Percentiles rank a stretch among this genome's conserved stretches.
These are phyloP conservation scores for Geoglossum glabrum DNA, from an alignment of 495 filamentous ascomycete genomes.

Conservation along the genomic window DNA sequence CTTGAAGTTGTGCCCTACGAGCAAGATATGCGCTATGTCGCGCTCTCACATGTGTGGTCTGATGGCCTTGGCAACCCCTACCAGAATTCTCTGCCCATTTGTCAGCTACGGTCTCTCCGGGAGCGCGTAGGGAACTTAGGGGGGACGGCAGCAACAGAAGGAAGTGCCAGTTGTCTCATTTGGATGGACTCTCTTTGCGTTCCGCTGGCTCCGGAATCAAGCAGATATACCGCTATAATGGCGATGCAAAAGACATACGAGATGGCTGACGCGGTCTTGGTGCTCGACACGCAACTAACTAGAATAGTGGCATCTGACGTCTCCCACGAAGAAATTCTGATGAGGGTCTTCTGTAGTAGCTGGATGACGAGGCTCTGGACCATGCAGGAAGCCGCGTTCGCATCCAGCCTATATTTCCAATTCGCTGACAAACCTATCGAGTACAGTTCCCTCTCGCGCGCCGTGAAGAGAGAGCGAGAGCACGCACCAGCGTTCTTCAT, in stretches of 20 bases:
- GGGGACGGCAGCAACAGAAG: neutral
- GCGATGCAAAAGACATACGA: slow-evolving; percentile 12
- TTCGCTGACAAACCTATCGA: slow-evolving; percentile 3
- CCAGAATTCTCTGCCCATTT: slow-evolving; percentile 8
- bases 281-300: slow-evolving; percentile 1
- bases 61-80: slow-evolving; percentile 11
- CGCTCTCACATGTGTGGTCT: slow-evolving; percentile 13
- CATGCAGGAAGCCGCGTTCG: slow-evolving; percentile 11
- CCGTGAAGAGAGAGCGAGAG: too few species aligned
- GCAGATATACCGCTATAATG: slow-evolving; percentile 2
- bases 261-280: slow-evolving; percentile 8
- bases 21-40: slow-evolving; percentile 3
- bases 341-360: slow-evolving; percentile 2
- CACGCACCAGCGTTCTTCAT: neutral
- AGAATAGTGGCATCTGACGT: neutral
- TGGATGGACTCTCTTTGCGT: slow-evolving; percentile 15
- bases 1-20: neutral
- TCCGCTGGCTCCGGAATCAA: slow-evolving; percentile 4
- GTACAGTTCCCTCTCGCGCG: too few species aligned
- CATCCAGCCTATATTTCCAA: neutral
- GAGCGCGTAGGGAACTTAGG: slow-evolving; percentile 1
- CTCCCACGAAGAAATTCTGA: slow-evolving; percentile 3
- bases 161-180: neutral
- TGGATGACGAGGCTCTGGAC: slow-evolving; percentile 14
- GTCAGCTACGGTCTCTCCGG: slow-evolving; percentile 6